phyloP scores from a whole-genome alignment of 257 asterid species.

The Nicotiana paniculata region DNA sequence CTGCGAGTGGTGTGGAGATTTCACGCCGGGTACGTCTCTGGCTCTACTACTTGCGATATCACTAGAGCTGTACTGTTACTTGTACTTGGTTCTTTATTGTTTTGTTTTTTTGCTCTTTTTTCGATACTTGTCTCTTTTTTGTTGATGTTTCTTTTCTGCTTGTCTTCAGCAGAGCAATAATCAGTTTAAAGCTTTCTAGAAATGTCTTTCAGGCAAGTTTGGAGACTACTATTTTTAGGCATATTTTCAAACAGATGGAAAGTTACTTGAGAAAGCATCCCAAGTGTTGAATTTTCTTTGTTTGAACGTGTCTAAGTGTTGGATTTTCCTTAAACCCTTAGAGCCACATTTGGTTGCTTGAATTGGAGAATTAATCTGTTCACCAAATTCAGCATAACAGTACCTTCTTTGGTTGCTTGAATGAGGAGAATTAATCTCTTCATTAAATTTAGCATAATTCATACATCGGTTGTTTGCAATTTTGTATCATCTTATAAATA shows the following conservation, averaged over 20 bases:
- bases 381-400: too few species aligned
- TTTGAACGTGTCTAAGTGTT: neutral
- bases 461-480: too few species aligned
- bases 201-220: neutral
- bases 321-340: neutral
- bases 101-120: neutral
- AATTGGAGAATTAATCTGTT: too few species aligned
- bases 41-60: neutral
- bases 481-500: too few species aligned
- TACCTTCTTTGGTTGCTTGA: too few species aligned
- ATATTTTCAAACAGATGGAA: neutral
- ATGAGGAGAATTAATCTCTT: too few species aligned
- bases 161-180: neutral
- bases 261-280: neutral
- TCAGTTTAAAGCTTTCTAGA: neutral
- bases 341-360: neutral
- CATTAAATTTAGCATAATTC: too few species aligned
- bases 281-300: neutral
- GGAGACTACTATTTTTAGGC: neutral
- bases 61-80: neutral
- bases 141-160: neutral
- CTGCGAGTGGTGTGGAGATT: conserved; percentile 47
- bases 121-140: neutral
- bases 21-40: conserved; percentile 56
- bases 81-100: neutral